Evolutionary conservation across 2,329 filamentous ascomycete species (phyloP).

Genomic region (Aspergillus vadensis): DNA sequence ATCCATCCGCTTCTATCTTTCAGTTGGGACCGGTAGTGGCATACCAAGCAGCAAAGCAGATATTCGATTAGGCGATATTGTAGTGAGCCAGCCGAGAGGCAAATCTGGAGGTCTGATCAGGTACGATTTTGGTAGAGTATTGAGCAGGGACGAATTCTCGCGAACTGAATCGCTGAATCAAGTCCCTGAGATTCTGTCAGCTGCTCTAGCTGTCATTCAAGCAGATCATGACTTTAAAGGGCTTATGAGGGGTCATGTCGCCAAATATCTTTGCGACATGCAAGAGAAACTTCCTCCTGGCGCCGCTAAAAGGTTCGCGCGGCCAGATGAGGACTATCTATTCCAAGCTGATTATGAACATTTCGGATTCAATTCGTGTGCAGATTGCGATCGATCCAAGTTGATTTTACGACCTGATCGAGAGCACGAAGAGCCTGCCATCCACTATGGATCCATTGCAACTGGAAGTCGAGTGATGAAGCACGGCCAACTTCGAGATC

Average conservation of each 20-base stretch:
- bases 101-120: not conserved
- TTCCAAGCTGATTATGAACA: too few relatives aligned
- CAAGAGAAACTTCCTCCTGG: too few relatives aligned
- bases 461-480: not conserved
- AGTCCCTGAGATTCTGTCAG: too few relatives aligned
- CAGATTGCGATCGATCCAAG: too few relatives aligned
- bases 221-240: fast-evolving
- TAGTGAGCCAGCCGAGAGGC: not conserved
- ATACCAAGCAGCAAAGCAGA: not conserved
- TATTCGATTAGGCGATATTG: constrained; percentile 2
- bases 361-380: too few relatives aligned
- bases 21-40: not conserved
- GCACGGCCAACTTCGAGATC: not conserved
- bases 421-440: not conserved
- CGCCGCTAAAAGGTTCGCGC: too few relatives aligned
- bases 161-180: not conserved
- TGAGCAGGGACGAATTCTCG: too few relatives aligned
- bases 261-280: too few relatives aligned
- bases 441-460: not conserved
- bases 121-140: not conserved
- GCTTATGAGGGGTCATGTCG: too few relatives aligned
- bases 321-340: too few relatives aligned
- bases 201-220: too few relatives aligned
- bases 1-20: not conserved
- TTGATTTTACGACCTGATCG: too few relatives aligned